These are phyloP conservation scores for Moesziomyces antarcticus DNA, from an alignment of 1,284 basidiomycete species.

Conservation along the genomic window DNA sequence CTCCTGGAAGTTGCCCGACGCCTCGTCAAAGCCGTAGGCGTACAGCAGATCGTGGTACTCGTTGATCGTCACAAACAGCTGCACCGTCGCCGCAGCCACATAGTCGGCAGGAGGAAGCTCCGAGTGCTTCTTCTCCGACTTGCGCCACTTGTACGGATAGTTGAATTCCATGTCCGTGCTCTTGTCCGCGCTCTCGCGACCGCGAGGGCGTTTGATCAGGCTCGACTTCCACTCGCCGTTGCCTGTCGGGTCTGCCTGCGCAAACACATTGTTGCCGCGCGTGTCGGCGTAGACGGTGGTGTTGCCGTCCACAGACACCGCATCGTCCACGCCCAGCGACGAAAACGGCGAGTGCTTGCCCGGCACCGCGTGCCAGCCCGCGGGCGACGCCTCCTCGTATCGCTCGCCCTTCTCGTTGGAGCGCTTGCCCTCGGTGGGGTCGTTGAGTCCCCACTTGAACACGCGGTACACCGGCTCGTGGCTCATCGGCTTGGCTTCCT, in stretches of 20 bases:
- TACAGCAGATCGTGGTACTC: conserved; percentile 59
- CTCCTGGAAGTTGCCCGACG: conserved; percentile 95
- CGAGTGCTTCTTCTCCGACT: conserved; percentile 51
- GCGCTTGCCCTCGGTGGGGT: conserved; percentile 57
- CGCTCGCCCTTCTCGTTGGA: conserved; percentile 47
- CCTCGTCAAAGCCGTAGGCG: conserved; percentile 84
- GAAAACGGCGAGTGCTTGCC: conserved; percentile 44
- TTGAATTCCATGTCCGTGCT: conserved; percentile 55
- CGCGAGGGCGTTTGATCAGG: conserved; percentile 45
- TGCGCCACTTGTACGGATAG: conserved; percentile 61
- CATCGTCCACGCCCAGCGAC: conserved; percentile 21
- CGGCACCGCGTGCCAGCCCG: conserved; percentile 57
- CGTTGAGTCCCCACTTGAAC: conserved; percentile 60
- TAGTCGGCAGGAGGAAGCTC: conserved; percentile 50
- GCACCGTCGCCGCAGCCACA: conserved; percentile 44
- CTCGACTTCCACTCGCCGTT: conserved; percentile 48
- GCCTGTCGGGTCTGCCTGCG: conserved; percentile 48
- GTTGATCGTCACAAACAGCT: conserved; percentile 61
- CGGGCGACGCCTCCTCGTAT: conserved; percentile 45
- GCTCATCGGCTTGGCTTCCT: conserved; percentile 14
- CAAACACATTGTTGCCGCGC: conserved; percentile 60
- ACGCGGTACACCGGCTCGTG: conserved; percentile 51
- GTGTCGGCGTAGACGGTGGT: conserved; percentile 52
- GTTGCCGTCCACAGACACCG: conserved; percentile 24
- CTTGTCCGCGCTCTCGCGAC: conserved; percentile 36